Conservation (phyloP, 805 yeast species). For the Lachancea nothofagi region DNA sequence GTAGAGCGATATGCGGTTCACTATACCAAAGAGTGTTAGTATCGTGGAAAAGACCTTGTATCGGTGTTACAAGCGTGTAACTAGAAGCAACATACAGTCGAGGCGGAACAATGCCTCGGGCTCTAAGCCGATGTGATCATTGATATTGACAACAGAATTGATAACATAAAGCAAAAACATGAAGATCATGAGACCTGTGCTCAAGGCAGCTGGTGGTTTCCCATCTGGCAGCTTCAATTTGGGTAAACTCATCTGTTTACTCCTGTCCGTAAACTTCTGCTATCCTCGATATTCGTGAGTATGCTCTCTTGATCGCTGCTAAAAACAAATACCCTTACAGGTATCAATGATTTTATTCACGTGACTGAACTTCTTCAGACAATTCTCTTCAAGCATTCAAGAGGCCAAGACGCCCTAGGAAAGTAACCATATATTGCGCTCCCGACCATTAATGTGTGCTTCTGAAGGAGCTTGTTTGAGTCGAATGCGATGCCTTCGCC, state of each 20-base stretch:
- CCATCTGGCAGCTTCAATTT: conserved; percentile 18
- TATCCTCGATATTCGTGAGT: too few species aligned
- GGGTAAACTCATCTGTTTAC: conserved; percentile 11
- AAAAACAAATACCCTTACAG: too few species aligned
- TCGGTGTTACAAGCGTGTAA: background rate
- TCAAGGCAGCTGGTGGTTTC: conserved; percentile 50
- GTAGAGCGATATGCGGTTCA: conserved; percentile 49
- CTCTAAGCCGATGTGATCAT: conserved; percentile 42
- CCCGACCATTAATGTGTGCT: too few species aligned
- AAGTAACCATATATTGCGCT: too few species aligned
- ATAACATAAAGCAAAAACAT: conserved; percentile 41
- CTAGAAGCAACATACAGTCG: conserved; percentile 30
- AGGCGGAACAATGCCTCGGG: conserved; percentile 50
- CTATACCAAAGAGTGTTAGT: conserved; percentile 6
- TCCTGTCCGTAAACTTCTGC: too few species aligned
- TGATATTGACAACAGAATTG: conserved; percentile 28
- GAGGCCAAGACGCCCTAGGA: too few species aligned
- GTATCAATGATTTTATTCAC: too few species aligned
- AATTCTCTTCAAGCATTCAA: too few species aligned
- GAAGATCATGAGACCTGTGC: conserved; percentile 57
- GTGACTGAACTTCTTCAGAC: too few species aligned
- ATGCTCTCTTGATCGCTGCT: too few species aligned
- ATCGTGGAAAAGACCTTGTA: background rate
- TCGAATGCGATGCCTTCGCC: too few species aligned
- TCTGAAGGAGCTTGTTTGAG: too few species aligned